These are phyloP conservation scores for Kalmusia sp. DNA, from an alignment of 2,329 filamentous ascomycete species.

Conservation along the genomic window DNA sequence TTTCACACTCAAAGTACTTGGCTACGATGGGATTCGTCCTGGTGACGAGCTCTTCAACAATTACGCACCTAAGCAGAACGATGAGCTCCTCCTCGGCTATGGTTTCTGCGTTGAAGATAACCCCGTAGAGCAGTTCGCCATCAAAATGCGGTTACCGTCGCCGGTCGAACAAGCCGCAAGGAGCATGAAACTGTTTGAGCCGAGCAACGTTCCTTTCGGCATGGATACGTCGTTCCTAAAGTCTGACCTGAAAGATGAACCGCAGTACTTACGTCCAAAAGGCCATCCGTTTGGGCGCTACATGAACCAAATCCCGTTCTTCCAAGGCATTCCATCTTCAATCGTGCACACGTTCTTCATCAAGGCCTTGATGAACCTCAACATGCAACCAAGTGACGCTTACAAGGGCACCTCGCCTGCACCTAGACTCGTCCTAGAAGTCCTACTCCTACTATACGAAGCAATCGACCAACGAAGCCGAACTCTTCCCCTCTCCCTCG, in stretches of 20 bases:
- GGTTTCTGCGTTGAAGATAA: constrained; percentile 59
- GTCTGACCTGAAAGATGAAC: constrained; percentile 34
- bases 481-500: constrained; percentile 19
- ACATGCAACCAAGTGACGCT: constrained; percentile 20
- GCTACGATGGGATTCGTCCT: constrained; percentile 39
- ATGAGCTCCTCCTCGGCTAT: constrained; percentile 61
- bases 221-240: constrained; percentile 31
- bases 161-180: constrained; percentile 32
- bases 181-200: constrained; percentile 21
- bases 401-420: constrained; percentile 20
- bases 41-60: constrained; percentile 60
- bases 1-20: constrained; percentile 50
- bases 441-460: constrained; percentile 29
- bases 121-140: constrained; percentile 54
- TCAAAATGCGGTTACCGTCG: constrained; percentile 51
- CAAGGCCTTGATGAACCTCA: constrained; percentile 28
- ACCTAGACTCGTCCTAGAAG: constrained; percentile 29
- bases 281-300: constrained; percentile 45
- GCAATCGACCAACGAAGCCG: constrained; percentile 30
- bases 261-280: constrained; percentile 40
- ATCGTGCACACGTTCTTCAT: constrained; percentile 43
- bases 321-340: constrained; percentile 43
- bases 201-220: constrained; percentile 31
- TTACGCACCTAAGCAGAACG: constrained; percentile 61
- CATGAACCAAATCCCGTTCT: constrained; percentile 31